Percentiles rank a stretch among this genome's conserved stretches.
Conservation (phyloP, 768 basidiomycete genomes). For the Boletus rubropictus region DNA sequence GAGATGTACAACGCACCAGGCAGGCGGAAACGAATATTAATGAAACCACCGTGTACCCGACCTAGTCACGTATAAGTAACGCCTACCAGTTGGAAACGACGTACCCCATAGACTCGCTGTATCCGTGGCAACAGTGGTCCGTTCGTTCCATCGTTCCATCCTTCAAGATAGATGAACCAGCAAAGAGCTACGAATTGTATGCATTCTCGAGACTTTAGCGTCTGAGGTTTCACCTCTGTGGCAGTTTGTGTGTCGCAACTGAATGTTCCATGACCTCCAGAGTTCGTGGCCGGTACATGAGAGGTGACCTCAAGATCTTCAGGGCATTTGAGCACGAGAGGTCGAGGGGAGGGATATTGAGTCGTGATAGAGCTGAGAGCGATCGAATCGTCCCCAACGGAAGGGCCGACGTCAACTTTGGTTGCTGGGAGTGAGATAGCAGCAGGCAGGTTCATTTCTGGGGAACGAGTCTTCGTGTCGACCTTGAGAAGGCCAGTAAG, state of each 20-base stretch:
- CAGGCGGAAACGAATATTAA: slow-evolving; percentile 50
- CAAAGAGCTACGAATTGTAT: slow-evolving; percentile 54
- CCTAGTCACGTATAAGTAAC: slow-evolving; percentile 25
- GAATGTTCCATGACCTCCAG: not conserved
- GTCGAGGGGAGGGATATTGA: not conserved
- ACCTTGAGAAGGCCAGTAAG: slow-evolving; percentile 3
- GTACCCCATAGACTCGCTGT: slow-evolving; percentile 49
- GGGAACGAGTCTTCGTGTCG: not conserved
- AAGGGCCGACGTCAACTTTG: not conserved
- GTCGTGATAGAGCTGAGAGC: slow-evolving; percentile 2
- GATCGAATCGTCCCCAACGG: not conserved
- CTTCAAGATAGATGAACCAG: slow-evolving; percentile 53
- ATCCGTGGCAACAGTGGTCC: slow-evolving; percentile 74
- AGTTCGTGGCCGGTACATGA: not conserved
- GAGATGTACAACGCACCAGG: slow-evolving; percentile 28
- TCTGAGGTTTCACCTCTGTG: slow-evolving; percentile 2
- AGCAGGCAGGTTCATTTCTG: not conserved
- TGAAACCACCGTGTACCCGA: slow-evolving; percentile 49
- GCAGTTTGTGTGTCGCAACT: not conserved
- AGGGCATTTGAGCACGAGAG: slow-evolving; percentile 2
- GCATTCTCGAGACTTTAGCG: slow-evolving; percentile 12
- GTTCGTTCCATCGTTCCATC: slow-evolving; percentile 74
- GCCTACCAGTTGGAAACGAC: not conserved
- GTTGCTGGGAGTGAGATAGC: not conserved
- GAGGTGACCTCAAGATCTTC: slow-evolving; percentile 1